These are phyloP conservation scores for Candida dubliniensis DNA, from an alignment of 1,139 yeast genomes.

Conservation along the genomic window DNA sequence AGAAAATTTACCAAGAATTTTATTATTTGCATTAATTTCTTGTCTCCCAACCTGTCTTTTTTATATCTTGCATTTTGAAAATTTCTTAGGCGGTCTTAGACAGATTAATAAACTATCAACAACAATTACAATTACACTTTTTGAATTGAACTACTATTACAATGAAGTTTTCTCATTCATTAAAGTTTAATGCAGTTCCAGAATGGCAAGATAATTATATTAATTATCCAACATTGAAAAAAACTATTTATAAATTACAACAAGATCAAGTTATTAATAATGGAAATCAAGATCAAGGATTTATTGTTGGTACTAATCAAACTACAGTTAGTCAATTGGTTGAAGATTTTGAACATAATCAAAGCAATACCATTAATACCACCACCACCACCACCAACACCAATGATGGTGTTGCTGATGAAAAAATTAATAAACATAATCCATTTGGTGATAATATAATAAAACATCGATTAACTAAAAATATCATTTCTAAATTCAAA, in stretches of 20 bases:
- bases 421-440: too few species aligned
- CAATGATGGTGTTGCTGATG: background rate
- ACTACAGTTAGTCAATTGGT: constrained; percentile 30
- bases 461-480: constrained; percentile 15
- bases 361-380: background rate
- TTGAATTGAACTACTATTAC: background rate
- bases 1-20: background rate
- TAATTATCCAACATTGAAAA: constrained; percentile 64
- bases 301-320: constrained; percentile 20
- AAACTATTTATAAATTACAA: constrained; percentile 52
- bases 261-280: constrained; percentile 31
- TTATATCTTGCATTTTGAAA: too few species aligned
- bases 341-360: constrained; percentile 14
- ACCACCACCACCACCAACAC: constrained; percentile 5
- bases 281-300: constrained; percentile 28
- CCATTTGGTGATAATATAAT: constrained; percentile 4
- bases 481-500: constrained; percentile 9
- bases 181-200: constrained; percentile 78
- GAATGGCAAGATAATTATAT: constrained; percentile 74
- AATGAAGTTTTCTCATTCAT: constrained; percentile 77
- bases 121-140: background rate
- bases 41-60: background rate
- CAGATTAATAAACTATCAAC: background rate
- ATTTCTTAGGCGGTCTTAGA: too few species aligned
- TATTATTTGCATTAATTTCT: background rate